Base-by-base conservation (phyloP, 2,329 filamentous ascomycete genomes). In the Fusarium oligoseptatum region DNA sequence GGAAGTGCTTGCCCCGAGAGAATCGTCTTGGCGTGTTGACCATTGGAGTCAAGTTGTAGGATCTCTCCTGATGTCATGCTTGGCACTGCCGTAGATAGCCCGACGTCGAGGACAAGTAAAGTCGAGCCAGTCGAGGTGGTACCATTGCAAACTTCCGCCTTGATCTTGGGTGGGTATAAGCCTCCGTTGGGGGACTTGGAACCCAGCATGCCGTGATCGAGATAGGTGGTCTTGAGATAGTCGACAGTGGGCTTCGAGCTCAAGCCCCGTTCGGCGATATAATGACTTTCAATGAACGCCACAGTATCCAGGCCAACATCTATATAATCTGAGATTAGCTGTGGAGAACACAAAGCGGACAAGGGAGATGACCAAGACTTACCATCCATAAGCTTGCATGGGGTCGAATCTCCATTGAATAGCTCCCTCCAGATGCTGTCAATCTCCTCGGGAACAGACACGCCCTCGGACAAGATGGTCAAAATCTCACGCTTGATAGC, bases 311-410 rank as follows among this genome's bases (percentile, higher is more conserved):
- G 11, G 41, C 41, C 41, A 43, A 43, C 41, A 43, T 43, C 41
- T 43, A 43, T 14, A 8, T 6, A 43, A 22, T 3, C 3, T 6
- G 22, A 43, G n/a, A 22, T 43, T 6, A 43, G 41, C n/a, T 14
- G 3, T 8, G 7, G 3, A 43, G 3, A 12, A 22, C 41, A 2
- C 6, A 7, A 7, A 14, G 2, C 2, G 2, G 6, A 22, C 11
- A 22, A 43, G 41, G 3, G 17, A 22, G 20, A 22, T 11, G 6
- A 43, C n/a, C 3, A 14, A 43, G 41, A 43, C 20, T 14, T 43
- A 43, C 41, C 41, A 2, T 43, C 41, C 41, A 43, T 43, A 43
- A 43, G 41, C 3, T 22, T 14, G 41, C 41, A 43, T 11, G 41
- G 41, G 41, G 11, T n/a, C 20, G 41, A 22, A 3, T 22, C 41